Evolutionary conservation across 192 early-diverging fungal genomes (phyloP), one percentile per base, ranked within the genome.

Genomic region (Allomyces macrogynus): DNA sequence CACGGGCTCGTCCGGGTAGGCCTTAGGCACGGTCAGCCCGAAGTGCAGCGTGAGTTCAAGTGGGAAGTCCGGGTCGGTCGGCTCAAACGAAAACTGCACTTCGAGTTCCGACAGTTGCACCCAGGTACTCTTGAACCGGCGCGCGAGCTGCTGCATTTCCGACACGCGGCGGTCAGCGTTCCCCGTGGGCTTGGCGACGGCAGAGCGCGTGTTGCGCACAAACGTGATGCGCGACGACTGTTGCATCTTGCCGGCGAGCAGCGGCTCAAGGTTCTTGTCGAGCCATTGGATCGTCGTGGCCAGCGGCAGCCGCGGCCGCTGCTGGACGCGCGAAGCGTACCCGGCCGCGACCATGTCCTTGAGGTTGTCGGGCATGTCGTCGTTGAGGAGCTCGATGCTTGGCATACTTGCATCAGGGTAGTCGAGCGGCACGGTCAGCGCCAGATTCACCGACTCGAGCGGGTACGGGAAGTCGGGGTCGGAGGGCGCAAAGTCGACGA

Each of bases 381-480:
- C 63, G 66, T 82, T 83, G 42, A 74, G 65, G 5, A 83, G 72
- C 22, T 64, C 24, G 23, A 81, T 43, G 12, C 67, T 63, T 60
- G 74, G 74, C 7, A 66, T 60, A 27, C 49, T n/a, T 7, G 63
- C n/a, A 12, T 43, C 64, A 9, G 80, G 84, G 57, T 87, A 86
- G 24, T 62, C 60, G 8, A 63, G 64, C 0, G 89, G 88, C 2
- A 91, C 71, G 11, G 68, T 64, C 20, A 89, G 69, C n/a, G 77
- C 78, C 40, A 89, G 32, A 44, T 79, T 69, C 23, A 91, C 69
- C n/a, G 72, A 67, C 27, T 78, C 70, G 54, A 91, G 72, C 61
- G 89, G 88, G 64, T 77, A 91, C 16, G 89, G 87, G 64, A 91
- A 91, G 64, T 91, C 89, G 23, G 89, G 89, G 61, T 90, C 87